Base-by-base conservation (phyloP, 306 rosid species). In the Fragaria ananassa region DNA sequence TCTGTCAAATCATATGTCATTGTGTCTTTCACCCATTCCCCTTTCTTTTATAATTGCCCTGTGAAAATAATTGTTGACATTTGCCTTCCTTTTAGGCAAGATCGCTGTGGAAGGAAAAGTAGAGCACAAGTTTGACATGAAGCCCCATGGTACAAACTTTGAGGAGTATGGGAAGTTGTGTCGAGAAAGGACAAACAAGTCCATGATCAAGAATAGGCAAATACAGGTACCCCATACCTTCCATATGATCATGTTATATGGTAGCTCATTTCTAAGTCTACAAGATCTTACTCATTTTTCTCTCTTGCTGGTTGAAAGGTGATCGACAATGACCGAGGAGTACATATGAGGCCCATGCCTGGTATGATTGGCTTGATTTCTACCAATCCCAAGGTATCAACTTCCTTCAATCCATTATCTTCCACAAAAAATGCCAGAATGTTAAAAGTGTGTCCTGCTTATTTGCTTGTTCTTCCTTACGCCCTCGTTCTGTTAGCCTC, bases 341-440 rank as follows among this genome's bases (percentile, higher is more conserved):
- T 87, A 44, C 92, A 88, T 81, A 95, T 95, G 99, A 88, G 97
- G 89, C 99, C 99, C 67, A 91, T 95, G 97, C 99, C 97, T 31
- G 97, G 97, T 79, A 95, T 92, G 97, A 50, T 92, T 75, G 98
- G 97, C 80, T 86, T 95, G 81, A 76, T 88, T 80, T 87, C 97
- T 58, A 82, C 97, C 67, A 89, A 83, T 76, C 86, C 96, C 67
- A 95, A 95, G 98, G 98, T 95, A 89, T 61, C 54, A 14, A 23
- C 45, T 75, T 84, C 60, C 76, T 67, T 71, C 75, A 68, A 1
- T 62, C 66, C 57, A 45, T 74, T 49, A 6, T 62, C 42, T 60
- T 12, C 29, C 10, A 34, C 75, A 64, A 64, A 29, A 42, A 47
- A 62, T 73, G 25, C 54, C 10, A 29, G 53, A 51, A 29, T 80